Evolutionary conservation across 176 grass and related monocot species (phyloP), one percentile per base, ranked within the genome.

Genomic region (Carex kokanica): DNA sequence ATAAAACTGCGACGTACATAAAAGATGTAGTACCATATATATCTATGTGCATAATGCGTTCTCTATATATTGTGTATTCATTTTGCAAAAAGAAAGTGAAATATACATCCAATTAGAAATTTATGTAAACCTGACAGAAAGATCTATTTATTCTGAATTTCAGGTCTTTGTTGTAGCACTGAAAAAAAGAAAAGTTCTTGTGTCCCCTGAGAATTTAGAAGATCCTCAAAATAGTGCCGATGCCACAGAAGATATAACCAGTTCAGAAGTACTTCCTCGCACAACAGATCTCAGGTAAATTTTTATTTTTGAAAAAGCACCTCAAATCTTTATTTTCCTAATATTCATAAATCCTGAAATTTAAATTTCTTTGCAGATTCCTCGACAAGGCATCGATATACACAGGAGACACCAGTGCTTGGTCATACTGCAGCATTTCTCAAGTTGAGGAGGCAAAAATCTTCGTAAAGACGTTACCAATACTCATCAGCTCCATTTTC

Each of bases 401-500:
- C 54, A 20, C 54, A 31, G 86, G 66, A 6, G 40, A 64, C 64
- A 86, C 45, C 2, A 80, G 18, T 12, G 18, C 18, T 32, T 67
- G 83, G 80, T 88, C 38, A n/a, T 84, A 90, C 51, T 90, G 90
- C 84, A 61, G 83, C 24, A 84, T 71, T 29, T 88, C 59, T 64
- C 88, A 83, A 87, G 41, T 87, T 8, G 78, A 92, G 43, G 82
- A 85, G 83, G 82, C 78, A 9, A 85, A 67, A 60, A 55, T 49
- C 8, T 72, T 90, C 31, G 15, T 87, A 49, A 36, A 18, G 21
- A 83, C 90, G 93, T 45, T 95, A 57, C 90, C 93, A 10, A 78
- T 92, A 74, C 62, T 92, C 18, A 61, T 88, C 34, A 90, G 93
- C 78, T 90, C 81, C 56, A 53, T 90, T 3, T 55, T 92, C 20